Base-by-base conservation (phyloP, 2,329 filamentous ascomycete genomes). In the Colletotrichum orchidophilum region DNA sequence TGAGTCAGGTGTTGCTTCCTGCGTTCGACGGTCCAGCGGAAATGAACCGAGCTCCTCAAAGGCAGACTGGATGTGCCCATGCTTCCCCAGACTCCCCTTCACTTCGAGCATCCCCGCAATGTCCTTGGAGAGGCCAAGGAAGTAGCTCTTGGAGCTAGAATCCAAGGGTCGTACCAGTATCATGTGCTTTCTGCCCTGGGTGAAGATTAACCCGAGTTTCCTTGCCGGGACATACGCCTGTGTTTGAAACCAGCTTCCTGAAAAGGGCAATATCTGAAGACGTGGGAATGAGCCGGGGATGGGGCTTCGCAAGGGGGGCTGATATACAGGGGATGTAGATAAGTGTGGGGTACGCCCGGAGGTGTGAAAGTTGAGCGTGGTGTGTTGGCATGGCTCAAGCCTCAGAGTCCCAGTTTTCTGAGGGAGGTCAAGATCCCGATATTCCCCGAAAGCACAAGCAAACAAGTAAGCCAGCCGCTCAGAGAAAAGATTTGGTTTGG, bases 81-180 rank as follows among this genome's bases (percentile, higher is more conserved):
- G 63, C 69, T 73, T 73, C 71, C 71, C 71, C 71, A 65, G 71
- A 73, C 69, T 60, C 42, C 33, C 54, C 57, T 39, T 54, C 54
- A 15, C 42, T 58, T 54, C 15, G 27, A 60, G 53, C 15, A 65
- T 49, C 71, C 71, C 71, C 63, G 71, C 71, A 57, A 71, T 54
- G 49, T 53, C 13, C 52, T 42, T 50, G 39, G 39, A 62, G 46
- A 65, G 60, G 55, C 57, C 63, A 53, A 57, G 68, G 49, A 50
- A 64, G 50, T 49, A 64, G 68, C 64, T 63, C 53, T 27, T 21
- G 27, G 58, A 59, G 64, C 64, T 50, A 55, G 35, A 60, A 33
- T 21, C 35, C 49, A 46, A 46, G 26, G 53, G 52, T 53, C 53
- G 53, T 46, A 27, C 31, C 39, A 27, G 52, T 63, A 68, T 63